Percentiles rank a stretch among this genome's conserved stretches.
phyloP scores from a whole-genome alignment of 2,329 filamentous ascomycete genomes.

The Leptographium radiaticola region DNA sequence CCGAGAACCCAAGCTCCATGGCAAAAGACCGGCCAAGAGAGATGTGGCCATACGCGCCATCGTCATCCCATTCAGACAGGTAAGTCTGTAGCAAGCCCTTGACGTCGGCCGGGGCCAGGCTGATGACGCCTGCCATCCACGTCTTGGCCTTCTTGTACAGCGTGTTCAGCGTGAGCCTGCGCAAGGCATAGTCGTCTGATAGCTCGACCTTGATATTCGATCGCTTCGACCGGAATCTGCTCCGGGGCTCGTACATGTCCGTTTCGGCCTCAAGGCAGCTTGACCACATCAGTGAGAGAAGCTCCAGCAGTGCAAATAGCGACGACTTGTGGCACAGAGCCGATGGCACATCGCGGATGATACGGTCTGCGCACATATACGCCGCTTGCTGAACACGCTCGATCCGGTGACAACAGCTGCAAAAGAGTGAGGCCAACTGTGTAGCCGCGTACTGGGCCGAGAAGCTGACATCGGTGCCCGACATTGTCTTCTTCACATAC shows the following conservation, averaged over 20 bases:
- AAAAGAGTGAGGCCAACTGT: conserved; percentile 76
- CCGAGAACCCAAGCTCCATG: conserved; percentile 75
- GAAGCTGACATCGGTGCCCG: conserved; percentile 60
- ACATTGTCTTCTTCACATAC: conserved; percentile 65
- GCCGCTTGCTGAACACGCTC: conserved; percentile 83
- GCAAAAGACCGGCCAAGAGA: conserved; percentile 90
- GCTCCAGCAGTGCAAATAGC: conserved; percentile 81
- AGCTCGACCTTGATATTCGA: conserved; percentile 75
- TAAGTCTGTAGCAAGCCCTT: conserved; percentile 95
- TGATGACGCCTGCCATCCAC: conserved; percentile 73
- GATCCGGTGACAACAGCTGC: conserved; percentile 86
- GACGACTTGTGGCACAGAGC: conserved; percentile 82
- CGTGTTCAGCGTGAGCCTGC: conserved; percentile 63
- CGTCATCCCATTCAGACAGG: conserved; percentile 85
- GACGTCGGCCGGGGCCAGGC: conserved; percentile 79
- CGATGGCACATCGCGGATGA: conserved; percentile 75
- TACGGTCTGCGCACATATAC: conserved; percentile 67
- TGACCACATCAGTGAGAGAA: conserved; percentile 88
- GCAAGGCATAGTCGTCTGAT: conserved; percentile 83
- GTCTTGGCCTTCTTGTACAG: conserved; percentile 63
- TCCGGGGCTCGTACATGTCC: conserved; percentile 80
- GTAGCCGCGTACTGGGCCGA: conserved; percentile 84
- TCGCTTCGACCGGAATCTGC: conserved; percentile 63
- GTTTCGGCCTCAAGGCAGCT: conserved; percentile 91
- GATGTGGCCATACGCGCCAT: conserved; percentile 80